Conservation (phyloP, 2,329 filamentous ascomycete species). For the Aspergillus fijiensis region DNA sequence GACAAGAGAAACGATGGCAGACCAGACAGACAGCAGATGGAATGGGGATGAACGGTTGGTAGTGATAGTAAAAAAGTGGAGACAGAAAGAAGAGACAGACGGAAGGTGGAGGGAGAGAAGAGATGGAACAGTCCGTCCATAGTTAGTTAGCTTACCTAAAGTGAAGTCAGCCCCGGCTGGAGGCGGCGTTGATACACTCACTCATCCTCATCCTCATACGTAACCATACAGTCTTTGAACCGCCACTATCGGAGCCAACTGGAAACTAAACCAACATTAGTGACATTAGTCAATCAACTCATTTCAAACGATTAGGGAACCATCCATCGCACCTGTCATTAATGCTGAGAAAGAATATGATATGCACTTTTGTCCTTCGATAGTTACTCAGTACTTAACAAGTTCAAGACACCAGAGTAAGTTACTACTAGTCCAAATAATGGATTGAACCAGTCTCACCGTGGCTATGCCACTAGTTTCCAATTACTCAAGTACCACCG, state of each 20-base stretch:
- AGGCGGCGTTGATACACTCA: not conserved
- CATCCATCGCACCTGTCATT: too few species aligned
- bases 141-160: not conserved
- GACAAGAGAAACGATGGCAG: conserved; percentile 6
- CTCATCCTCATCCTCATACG: too few species aligned
- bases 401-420: too few species aligned
- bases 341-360: too few species aligned
- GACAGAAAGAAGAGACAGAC: not conserved
- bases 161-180: not conserved
- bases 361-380: too few species aligned
- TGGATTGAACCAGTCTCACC: not conserved
- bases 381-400: too few species aligned
- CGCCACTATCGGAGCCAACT: not conserved
- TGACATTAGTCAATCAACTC: too few species aligned
- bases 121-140: not conserved
- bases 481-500: too few species aligned
- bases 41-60: too few species aligned
- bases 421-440: not conserved
- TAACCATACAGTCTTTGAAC: not conserved
- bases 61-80: not conserved
- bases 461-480: not conserved
- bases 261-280: too few species aligned
- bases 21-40: not conserved
- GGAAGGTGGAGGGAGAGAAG: conserved; percentile 7
- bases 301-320: too few species aligned